These are phyloP conservation scores for Lactarius deliciosus DNA, from an alignment of 768 basidiomycete species.

Conservation along the genomic window DNA sequence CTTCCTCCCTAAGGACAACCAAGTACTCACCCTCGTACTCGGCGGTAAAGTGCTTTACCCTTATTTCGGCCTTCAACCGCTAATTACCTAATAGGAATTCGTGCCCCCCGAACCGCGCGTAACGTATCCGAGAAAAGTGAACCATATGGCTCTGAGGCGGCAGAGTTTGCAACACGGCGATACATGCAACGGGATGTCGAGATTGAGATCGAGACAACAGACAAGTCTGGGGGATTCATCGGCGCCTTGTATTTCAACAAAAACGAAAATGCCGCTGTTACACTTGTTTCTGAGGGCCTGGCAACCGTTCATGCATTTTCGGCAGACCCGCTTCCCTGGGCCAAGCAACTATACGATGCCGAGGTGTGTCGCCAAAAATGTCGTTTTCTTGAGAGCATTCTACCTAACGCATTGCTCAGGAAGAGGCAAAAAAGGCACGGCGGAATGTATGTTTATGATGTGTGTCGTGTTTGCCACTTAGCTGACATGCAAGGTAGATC, in stretches of 20 bases:
- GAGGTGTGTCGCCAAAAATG: conserved; percentile 53
- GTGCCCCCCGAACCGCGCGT: conserved; percentile 85
- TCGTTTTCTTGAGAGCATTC: not conserved
- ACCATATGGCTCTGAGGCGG: conserved; percentile 81
- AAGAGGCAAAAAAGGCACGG: conserved; percentile 76
- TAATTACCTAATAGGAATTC: conserved; percentile 60
- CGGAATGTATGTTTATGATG: conserved; percentile 59
- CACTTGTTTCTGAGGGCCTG: conserved; percentile 83
- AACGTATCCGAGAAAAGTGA: conserved; percentile 82
- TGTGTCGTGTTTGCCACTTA: not conserved
- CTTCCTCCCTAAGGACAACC: conserved; percentile 86
- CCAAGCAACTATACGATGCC: conserved; percentile 75
- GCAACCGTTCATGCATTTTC: conserved; percentile 88
- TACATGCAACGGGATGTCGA: conserved; percentile 97
- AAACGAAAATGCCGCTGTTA: conserved; percentile 80
- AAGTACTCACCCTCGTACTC: conserved; percentile 89
- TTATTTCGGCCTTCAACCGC: not conserved
- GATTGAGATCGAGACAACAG: conserved; percentile 83
- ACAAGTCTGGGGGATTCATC: conserved; percentile 96
- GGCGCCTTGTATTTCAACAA: conserved; percentile 84
- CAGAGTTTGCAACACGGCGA: conserved; percentile 71
- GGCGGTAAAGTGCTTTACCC: conserved; percentile 50
- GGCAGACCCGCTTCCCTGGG: conserved; percentile 79
- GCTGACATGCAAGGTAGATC: conserved; percentile 49
- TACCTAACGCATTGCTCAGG: conserved; percentile 40